These are phyloP conservation scores for Eragrostis nindensis DNA, from an alignment of 176 grass and related monocot species.

Conservation along the genomic window DNA sequence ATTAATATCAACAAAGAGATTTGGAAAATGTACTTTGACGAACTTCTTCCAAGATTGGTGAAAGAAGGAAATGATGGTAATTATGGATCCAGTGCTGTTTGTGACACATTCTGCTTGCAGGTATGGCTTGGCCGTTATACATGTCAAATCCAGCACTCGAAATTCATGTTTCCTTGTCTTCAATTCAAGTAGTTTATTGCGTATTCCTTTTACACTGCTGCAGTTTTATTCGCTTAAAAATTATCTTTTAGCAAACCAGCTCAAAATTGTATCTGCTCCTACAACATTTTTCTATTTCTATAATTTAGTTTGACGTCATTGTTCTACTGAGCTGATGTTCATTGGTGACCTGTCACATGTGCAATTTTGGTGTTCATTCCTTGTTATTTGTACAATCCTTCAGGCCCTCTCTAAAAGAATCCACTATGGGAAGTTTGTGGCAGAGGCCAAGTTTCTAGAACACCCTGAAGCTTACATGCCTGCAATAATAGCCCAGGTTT, in stretches of 20 bases:
- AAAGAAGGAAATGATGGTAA: constrained; percentile 88
- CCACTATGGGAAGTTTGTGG: constrained; percentile 97
- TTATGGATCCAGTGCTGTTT: constrained; percentile 85
- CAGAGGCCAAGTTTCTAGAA: constrained; percentile 88
- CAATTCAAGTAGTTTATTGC: constrained; percentile 1
- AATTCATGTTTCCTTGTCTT: background rate
- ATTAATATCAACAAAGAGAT: constrained; percentile 95
- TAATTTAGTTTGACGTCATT: background rate
- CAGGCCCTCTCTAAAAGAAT: constrained; percentile 98
- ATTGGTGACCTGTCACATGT: background rate
- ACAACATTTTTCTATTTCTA: background rate
- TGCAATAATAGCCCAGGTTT: constrained; percentile 75
- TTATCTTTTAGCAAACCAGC: background rate
- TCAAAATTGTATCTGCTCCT: background rate
- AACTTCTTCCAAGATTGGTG: constrained; percentile 81
- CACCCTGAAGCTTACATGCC: constrained; percentile 59
- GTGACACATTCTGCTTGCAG: constrained; percentile 92
- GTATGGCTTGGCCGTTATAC: constrained; percentile 44
- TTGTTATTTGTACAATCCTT: constrained; percentile 18
- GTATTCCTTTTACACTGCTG: constrained; percentile 7
- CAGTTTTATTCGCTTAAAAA: constrained; percentile 24
- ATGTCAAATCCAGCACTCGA: constrained; percentile 12
- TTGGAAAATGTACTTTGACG: constrained; percentile 91
- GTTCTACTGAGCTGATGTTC: constrained; percentile 7
- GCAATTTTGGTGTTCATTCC: constrained; percentile 23